A percentile compares a stretch with the other conserved stretches of the same genome.
Evolutionary conservation across 2,329 filamentous ascomycete species (phyloP).

Genomic region (Aspergillus thermomutatus): DNA sequence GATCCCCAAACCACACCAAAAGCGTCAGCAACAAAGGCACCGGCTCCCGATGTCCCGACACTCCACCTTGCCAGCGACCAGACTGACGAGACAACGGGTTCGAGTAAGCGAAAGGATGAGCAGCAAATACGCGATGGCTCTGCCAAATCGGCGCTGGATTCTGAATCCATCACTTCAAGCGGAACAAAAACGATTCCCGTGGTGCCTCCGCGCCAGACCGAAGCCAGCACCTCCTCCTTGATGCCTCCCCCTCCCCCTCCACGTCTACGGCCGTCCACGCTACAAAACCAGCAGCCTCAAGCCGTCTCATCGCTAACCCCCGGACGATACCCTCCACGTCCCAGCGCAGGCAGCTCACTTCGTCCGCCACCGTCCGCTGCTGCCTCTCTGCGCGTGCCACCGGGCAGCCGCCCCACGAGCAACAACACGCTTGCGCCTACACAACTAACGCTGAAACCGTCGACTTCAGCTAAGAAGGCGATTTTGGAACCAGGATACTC

Average conservation of each 20-base stretch:
- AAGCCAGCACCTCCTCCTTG: slow-evolving; percentile 20
- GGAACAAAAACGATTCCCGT: slow-evolving; percentile 8
- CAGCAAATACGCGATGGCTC: slow-evolving; percentile 10
- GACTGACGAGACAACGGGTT: slow-evolving; percentile 6
- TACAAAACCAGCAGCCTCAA: slow-evolving; percentile 18
- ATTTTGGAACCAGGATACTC: slow-evolving; percentile 86
- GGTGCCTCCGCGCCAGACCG: slow-evolving; percentile 8
- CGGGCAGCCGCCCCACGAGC: slow-evolving; percentile 40
- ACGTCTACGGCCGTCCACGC: slow-evolving; percentile 21
- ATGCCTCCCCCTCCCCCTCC: slow-evolving; percentile 36
- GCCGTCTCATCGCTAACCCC: slow-evolving; percentile 8
- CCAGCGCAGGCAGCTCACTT: slow-evolving; percentile 27
- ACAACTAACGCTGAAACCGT: slow-evolving; percentile 39
- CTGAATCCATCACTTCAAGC: slow-evolving; percentile 1
- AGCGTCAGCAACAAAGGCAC: slow-evolving; percentile 25
- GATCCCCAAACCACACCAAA: slow-evolving; percentile 37
- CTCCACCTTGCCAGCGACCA: slow-evolving; percentile 28
- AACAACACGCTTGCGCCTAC: slow-evolving; percentile 42
- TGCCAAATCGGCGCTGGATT: slow-evolving; percentile 4
- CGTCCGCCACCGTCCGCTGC: slow-evolving; percentile 45
- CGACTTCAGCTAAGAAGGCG: slow-evolving; percentile 41
- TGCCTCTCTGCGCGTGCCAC: slow-evolving; percentile 39
- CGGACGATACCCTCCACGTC: slow-evolving; percentile 27
- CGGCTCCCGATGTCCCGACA: slow-evolving; percentile 28
- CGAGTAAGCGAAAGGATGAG: slow-evolving; percentile 1